A percentile compares a stretch with the other conserved stretches of the same genome.
Evolutionary conservation across 129 eudicot species (phyloP).

Genomic region (Lactuca sativa): DNA sequence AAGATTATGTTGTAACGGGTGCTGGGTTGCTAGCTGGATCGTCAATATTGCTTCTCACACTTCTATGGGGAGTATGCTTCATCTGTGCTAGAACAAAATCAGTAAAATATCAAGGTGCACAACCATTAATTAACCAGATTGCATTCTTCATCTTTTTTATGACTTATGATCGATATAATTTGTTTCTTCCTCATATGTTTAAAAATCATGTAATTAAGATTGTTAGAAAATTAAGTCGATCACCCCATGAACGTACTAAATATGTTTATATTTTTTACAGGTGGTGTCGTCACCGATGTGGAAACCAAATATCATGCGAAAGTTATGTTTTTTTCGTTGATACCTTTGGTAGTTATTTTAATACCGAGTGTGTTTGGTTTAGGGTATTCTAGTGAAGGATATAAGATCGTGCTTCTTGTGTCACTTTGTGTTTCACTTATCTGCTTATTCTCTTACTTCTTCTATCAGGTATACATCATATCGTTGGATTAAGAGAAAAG

Average conservation of each 20-base stretch:
- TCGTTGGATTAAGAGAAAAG: background rate
- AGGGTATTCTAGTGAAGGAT: constrained; percentile 30
- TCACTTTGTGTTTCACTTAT: constrained; percentile 39
- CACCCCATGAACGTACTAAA: background rate
- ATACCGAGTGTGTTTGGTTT: constrained; percentile 41
- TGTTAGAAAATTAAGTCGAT: background rate
- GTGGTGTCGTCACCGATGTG: constrained; percentile 51
- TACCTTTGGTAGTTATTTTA: constrained; percentile 57
- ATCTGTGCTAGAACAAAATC: constrained; percentile 34
- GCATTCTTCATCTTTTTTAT: constrained; percentile 8
- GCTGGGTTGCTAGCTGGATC: constrained; percentile 74
- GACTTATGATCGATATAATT: background rate
- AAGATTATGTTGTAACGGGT: constrained; percentile 58
- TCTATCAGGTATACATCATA: constrained; percentile 47
- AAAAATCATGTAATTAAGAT: background rate
- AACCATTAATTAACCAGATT: constrained; percentile 29
- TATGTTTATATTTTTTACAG: constrained; percentile 26
- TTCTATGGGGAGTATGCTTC: constrained; percentile 66
- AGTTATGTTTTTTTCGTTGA: constrained; percentile 58
- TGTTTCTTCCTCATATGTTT: background rate
- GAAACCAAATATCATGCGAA: constrained; percentile 55
- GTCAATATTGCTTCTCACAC: constrained; percentile 54
- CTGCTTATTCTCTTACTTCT: constrained; percentile 49
- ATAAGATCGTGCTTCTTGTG: constrained; percentile 32
- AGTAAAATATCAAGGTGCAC: constrained; percentile 7